These are phyloP conservation scores for Termitomyces sp. DNA, from an alignment of 768 basidiomycete species.

Conservation along the genomic window DNA sequence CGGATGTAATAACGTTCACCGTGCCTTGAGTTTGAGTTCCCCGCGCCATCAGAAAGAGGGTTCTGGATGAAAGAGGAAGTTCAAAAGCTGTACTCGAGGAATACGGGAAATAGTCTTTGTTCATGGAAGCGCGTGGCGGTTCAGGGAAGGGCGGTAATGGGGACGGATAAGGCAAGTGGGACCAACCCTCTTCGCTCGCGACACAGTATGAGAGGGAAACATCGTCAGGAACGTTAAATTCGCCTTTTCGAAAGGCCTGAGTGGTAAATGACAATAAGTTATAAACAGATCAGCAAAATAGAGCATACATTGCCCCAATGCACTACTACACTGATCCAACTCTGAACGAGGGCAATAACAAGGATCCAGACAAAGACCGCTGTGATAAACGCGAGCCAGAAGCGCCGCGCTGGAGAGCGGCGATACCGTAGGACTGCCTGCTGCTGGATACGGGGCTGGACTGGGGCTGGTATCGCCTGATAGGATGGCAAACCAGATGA, in stretches of 20 bases:
- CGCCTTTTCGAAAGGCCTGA: constrained; percentile 10
- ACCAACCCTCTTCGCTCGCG: constrained; percentile 4
- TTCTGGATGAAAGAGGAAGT: constrained; percentile 18
- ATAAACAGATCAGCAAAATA: neutral
- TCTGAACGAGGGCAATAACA: constrained; percentile 11
- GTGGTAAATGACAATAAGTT: neutral
- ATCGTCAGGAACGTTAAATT: constrained; percentile 13
- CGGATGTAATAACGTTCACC: constrained; percentile 21
- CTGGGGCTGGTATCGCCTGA: constrained; percentile 6
- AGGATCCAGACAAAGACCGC: constrained; percentile 20
- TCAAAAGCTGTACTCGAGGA: constrained; percentile 13
- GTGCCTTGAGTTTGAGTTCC: constrained; percentile 22
- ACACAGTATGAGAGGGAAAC: constrained; percentile 10
- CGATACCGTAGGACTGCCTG: constrained; percentile 1
- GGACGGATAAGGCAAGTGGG: neutral
- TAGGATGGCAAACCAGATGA: constrained; percentile 9
- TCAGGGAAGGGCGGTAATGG: neutral
- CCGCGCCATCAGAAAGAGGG: constrained; percentile 23
- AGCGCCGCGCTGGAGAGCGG: constrained; percentile 14
- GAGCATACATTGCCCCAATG: constrained; percentile 9
- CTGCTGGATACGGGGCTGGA: constrained; percentile 3
- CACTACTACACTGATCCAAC: constrained; percentile 9
- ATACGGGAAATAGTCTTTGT: constrained; percentile 8
- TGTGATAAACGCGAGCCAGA: constrained; percentile 17
- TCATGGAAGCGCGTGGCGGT: too few species aligned